Conservation (phyloP, 2,329 filamentous ascomycete genomes). For the Rugonectria rugulosa region DNA sequence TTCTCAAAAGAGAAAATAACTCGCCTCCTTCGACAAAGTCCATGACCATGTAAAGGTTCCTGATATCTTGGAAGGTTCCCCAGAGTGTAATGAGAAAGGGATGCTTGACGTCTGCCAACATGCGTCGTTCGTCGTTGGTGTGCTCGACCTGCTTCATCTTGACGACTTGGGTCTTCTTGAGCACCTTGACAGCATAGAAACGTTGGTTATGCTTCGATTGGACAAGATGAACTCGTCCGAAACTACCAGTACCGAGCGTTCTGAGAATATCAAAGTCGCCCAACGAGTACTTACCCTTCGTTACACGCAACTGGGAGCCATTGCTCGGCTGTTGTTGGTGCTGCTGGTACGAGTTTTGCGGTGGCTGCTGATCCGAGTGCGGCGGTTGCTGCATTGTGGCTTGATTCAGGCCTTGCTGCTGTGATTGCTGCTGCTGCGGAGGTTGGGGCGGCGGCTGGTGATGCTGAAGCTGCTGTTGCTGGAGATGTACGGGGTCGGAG, state of each 20-base stretch:
- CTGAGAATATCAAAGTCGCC: slow-evolving; percentile 88
- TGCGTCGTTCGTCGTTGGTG: slow-evolving; percentile 95
- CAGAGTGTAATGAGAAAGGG: slow-evolving; percentile 97
- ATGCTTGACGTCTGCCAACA: slow-evolving; percentile 97
- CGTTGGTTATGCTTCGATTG: slow-evolving; percentile 98
- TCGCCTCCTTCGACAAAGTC: slow-evolving; percentile 99
- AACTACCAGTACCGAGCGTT: slow-evolving; percentile 95
- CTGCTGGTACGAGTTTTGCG: slow-evolving; percentile 41
- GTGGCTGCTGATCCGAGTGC: slow-evolving; percentile 39
- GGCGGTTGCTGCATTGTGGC: slow-evolving; percentile 34
- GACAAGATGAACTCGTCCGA: slow-evolving; percentile 94
- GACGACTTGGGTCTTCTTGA: slow-evolving; percentile 98
- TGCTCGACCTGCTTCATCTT: slow-evolving; percentile 99
- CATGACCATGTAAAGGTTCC: slow-evolving; percentile 99
- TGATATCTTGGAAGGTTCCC: slow-evolving; percentile 96
- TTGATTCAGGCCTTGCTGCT: slow-evolving; percentile 32
- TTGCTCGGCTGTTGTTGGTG: slow-evolving; percentile 45
- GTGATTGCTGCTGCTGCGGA: slow-evolving; percentile 42
- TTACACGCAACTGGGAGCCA: slow-evolving; percentile 65
- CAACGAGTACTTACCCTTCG: slow-evolving; percentile 97
- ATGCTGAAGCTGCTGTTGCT: slow-evolving; percentile 49
- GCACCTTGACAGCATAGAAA: slow-evolving; percentile 97
- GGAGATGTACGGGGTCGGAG: slow-evolving; percentile 44
- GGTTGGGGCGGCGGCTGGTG: slow-evolving; percentile 34
- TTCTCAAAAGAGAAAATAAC: slow-evolving; percentile 91